Conservation (phyloP, 768 basidiomycete species). For the Cytidiella melzeri region DNA sequence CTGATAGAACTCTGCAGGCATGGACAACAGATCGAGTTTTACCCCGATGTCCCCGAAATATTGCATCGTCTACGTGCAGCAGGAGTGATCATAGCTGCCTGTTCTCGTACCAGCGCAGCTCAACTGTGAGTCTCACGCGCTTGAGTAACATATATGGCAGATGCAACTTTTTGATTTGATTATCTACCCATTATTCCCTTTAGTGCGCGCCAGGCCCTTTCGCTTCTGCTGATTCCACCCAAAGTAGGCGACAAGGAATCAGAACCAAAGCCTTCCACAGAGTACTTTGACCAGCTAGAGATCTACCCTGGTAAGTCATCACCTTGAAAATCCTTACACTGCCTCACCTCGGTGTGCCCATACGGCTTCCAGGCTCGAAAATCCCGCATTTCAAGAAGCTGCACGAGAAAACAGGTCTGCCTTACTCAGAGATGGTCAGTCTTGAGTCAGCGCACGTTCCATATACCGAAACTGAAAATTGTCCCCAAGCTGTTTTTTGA, state of each 20-base stretch:
- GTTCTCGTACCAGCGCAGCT: constrained; percentile 66
- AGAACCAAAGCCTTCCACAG: constrained; percentile 40
- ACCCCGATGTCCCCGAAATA: constrained; percentile 70
- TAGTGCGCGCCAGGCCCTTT: constrained; percentile 76
- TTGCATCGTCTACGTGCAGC: constrained; percentile 48
- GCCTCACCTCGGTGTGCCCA: neutral
- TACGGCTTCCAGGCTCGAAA: constrained; percentile 56
- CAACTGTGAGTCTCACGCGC: constrained; percentile 57
- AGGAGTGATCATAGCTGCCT: constrained; percentile 57
- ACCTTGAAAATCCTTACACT: neutral
- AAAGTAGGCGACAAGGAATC: constrained; percentile 25
- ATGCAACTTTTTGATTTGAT: neutral
- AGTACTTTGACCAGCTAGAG: constrained; percentile 65
- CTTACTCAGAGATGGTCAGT: constrained; percentile 47
- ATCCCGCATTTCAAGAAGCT: constrained; percentile 72
- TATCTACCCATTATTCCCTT: neutral
- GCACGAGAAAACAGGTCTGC: constrained; percentile 45
- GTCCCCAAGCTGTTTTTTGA: constrained; percentile 42
- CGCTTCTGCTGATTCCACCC: constrained; percentile 48
- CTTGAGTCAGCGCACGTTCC: too few relatives aligned
- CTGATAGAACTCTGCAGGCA: constrained; percentile 30
- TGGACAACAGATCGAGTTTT: constrained; percentile 59
- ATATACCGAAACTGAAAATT: too few relatives aligned
- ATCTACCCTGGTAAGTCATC: constrained; percentile 57
- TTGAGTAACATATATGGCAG: too few relatives aligned